A percentile compares a stretch with the other conserved stretches of the same genome.
Evolutionary conservation across 2,329 filamentous ascomycete species (phyloP).

Genomic region (Nemania sp.): DNA sequence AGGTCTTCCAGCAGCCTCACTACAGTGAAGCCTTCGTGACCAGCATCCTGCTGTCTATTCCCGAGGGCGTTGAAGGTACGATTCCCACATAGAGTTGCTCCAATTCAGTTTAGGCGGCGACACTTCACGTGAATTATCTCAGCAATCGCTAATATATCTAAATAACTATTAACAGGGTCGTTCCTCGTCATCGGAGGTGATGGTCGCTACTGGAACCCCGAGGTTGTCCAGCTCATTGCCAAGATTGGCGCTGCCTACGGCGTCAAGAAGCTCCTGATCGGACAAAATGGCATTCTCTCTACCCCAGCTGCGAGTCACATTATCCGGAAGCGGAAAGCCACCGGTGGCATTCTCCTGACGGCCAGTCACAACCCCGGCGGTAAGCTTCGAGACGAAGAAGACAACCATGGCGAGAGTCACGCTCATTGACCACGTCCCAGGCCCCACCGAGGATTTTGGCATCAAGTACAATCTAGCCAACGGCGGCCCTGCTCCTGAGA

Average conservation of each 20-base stretch:
- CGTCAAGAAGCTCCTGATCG: conserved; percentile 97
- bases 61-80: conserved; percentile 83
- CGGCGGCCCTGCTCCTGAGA: conserved; percentile 92
- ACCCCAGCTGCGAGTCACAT: conserved; percentile 95
- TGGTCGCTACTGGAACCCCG: conserved; percentile 95
- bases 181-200: conserved; percentile 97
- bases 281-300: conserved; percentile 93
- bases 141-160: conserved; percentile 10
- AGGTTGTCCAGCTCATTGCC: conserved; percentile 94
- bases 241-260: conserved; percentile 97
- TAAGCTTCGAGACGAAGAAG: conserved; percentile 48
- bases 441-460: conserved; percentile 92
- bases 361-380: conserved; percentile 98
- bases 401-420: not conserved
- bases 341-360: conserved; percentile 93
- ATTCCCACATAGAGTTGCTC: too few species aligned
- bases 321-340: conserved; percentile 92
- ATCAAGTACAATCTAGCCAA: conserved; percentile 99
- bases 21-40: conserved; percentile 97
- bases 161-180: conserved; percentile 57
- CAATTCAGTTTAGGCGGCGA: too few species aligned
- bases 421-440: conserved; percentile 48
- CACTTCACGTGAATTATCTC: too few species aligned
- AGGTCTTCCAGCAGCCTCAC: conserved; percentile 91
- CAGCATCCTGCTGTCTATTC: conserved; percentile 93